phyloP scores from a whole-genome alignment of 257 asterid species.

The Solanum verrucosum region DNA sequence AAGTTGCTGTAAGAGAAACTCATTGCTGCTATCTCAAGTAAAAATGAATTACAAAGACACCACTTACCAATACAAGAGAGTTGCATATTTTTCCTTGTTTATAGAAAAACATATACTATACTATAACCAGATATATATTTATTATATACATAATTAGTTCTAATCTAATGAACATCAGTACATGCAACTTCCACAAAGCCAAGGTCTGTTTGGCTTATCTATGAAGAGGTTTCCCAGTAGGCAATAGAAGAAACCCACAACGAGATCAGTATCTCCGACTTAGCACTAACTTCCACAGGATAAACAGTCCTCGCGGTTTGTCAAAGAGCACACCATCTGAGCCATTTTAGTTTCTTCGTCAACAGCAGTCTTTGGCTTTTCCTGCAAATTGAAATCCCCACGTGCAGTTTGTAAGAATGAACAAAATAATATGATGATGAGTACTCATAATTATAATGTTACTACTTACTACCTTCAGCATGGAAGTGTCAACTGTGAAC shows the following conservation, averaged over 20 bases:
- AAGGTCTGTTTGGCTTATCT: neutral
- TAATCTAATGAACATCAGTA: neutral
- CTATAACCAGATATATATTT: neutral
- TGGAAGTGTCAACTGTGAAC: constrained; percentile 78
- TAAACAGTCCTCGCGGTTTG: constrained; percentile 77
- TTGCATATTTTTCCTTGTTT: neutral
- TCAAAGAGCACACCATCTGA: constrained; percentile 70
- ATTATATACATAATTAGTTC: neutral
- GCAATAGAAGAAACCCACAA: neutral
- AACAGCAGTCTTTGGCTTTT: constrained; percentile 16
- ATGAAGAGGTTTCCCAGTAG: neutral
- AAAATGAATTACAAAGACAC: neutral
- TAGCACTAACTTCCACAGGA: constrained; percentile 69
- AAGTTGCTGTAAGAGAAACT: neutral
- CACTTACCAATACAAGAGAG: neutral
- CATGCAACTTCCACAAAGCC: neutral
- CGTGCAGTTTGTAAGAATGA: neutral
- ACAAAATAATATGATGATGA: neutral
- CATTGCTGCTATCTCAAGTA: neutral
- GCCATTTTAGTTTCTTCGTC: constrained; percentile 62
- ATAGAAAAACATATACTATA: neutral
- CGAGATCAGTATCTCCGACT: neutral
- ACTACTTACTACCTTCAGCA: constrained; percentile 39
- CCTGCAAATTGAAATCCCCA: constrained; percentile 9
- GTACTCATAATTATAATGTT: neutral